A percentile compares a stretch with the other conserved stretches of the same genome.
phyloP scores from a whole-genome alignment of 225 moss, liverwort and hornwort genomes.

The Climacium dendroides region DNA sequence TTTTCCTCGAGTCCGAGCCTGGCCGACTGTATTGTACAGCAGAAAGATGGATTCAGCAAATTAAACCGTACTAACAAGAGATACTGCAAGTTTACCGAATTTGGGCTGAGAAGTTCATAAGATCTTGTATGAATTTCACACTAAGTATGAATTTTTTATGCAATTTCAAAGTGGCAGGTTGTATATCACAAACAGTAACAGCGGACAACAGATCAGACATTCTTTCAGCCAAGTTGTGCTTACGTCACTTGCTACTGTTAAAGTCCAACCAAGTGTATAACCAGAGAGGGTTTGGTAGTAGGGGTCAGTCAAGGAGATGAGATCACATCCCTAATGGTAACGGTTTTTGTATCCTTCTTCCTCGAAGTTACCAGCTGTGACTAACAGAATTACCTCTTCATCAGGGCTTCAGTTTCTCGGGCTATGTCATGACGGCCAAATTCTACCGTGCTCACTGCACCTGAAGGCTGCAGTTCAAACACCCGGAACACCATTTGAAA shows the following conservation, averaged over 20 bases:
- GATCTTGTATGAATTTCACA: not conserved
- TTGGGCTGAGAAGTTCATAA: too few species aligned
- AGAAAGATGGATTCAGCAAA: not conserved
- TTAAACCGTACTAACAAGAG: not conserved
- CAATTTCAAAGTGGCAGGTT: not conserved
- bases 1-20: not conserved
- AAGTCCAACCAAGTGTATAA: not conserved
- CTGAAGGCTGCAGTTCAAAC: constrained; percentile 38
- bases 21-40: not conserved
- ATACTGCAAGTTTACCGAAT: not conserved
- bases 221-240: not conserved
- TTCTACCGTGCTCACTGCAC: constrained; percentile 49
- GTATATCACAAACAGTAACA: not conserved
- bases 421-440: constrained; percentile 45
- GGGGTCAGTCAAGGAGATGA: not conserved
- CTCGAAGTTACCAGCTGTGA: not conserved
- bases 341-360: not conserved
- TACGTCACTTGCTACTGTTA: not conserved
- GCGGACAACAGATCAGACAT: not conserved
- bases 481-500: not conserved
- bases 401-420: constrained; percentile 44
- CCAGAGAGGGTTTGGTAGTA: not conserved
- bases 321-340: not conserved
- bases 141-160: not conserved
- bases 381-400: constrained; percentile 29